Evolutionary conservation across 805 yeast genomes (phyloP), one percentile per base, ranked within the genome.

Genomic region (Ogataea ganodermae): DNA sequence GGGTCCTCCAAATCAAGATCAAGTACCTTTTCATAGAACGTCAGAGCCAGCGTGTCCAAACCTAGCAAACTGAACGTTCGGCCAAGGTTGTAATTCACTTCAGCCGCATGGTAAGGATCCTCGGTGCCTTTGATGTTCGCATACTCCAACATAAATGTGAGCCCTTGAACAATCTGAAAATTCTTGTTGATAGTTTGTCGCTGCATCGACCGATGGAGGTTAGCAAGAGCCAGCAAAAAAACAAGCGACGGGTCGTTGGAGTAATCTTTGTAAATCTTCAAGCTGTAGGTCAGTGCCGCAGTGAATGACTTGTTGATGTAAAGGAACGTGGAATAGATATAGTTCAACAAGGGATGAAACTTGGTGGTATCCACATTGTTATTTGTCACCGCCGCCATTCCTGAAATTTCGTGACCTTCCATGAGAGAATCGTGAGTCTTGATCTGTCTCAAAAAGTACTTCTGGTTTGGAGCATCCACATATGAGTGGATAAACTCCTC

Each of bases 161-260:
- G 68, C 0, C 97, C 97, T 60, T 94, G 97, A 1, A 94, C 69
- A 18, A 94, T 73, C 61, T 91, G 97, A 48, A 86, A 74, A 60
- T 92, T 97, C 46, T 97, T 79, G 63, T 89, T 88, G 6, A 83
- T 75, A 4, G 96, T 84, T 49, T 88, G 81, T 52, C 99, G 75
- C 66, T 94, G 98, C 83, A 91, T 84, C 0, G 97, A 86, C 35
- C 98, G 76, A 58, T 92, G 97, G 20, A 91, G 71, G 66, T 90
- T 91, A 0, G 91, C 82, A 33, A 94, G 65, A 0, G 94, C 97
- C 37, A 87, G 71, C 30, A 86, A 67, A 22, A 94, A 72, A 50
- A 89, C 76, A 1, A 94, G 71, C 71, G 89, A 79, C 1, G 97
- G 96, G 53, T 92, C 96, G 35, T 80, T 68, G 36, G 84, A 83